phyloP scores from a whole-genome alignment of 345 rosid species.

The Syzygium aqueum region DNA sequence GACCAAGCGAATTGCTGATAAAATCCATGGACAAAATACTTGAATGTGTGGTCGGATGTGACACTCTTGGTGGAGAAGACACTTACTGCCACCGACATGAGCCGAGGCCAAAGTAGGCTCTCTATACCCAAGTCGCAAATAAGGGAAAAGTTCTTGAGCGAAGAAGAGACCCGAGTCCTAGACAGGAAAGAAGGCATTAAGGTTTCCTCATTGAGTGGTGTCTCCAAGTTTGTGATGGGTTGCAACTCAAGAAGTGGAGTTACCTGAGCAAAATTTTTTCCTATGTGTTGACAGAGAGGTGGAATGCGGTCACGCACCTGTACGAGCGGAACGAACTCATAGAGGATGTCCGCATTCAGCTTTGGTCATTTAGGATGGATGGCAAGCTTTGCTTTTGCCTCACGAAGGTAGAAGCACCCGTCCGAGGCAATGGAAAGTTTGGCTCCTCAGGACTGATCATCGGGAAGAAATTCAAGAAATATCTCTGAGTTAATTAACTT shows the following conservation, averaged over 20 bases:
- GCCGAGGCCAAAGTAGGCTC: not conserved
- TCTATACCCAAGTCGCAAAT: not conserved
- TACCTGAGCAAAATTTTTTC: not conserved
- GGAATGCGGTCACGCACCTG: not conserved
- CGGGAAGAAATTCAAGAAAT: not conserved
- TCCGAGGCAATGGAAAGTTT: not conserved
- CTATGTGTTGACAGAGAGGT: not conserved
- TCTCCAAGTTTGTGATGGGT: not conserved
- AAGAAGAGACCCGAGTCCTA: not conserved
- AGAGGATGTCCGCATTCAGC: not conserved
- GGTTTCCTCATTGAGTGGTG: not conserved
- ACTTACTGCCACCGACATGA: not conserved
- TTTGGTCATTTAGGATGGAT: not conserved
- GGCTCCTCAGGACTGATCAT: too few relatives aligned
- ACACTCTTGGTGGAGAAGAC: not conserved
- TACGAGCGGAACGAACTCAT: not conserved
- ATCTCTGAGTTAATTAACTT: not conserved
- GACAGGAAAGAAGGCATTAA: not conserved
- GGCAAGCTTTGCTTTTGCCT: not conserved
- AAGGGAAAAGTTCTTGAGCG: not conserved
- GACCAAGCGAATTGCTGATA: not conserved
- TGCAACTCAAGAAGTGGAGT: not conserved
- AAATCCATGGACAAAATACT: not conserved
- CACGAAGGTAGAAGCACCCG: not conserved
- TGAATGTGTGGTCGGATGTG: not conserved